These are phyloP conservation scores for Trifolium pratense DNA, from an alignment of 306 rosid genomes.

Conservation along the genomic window DNA sequence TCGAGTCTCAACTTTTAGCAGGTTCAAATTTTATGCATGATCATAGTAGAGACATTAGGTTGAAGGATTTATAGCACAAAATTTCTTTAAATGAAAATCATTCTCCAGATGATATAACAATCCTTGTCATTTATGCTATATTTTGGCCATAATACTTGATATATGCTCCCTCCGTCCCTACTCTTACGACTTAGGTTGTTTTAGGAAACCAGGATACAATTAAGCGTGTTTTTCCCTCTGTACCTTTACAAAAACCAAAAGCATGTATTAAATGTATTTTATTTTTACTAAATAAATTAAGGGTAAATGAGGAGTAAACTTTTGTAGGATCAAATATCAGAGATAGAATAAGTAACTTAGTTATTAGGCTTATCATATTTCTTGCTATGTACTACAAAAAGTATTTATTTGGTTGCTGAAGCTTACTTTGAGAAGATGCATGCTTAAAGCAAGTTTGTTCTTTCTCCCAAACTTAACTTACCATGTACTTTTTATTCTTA, in stretches of 20 bases:
- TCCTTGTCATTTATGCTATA: slow-evolving; percentile 6
- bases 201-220: not conserved
- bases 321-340: not conserved
- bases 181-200: not conserved
- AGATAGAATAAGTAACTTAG: not conserved
- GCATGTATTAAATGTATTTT: not conserved
- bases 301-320: not conserved
- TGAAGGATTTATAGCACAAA: too few species aligned
- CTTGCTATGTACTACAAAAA: not conserved
- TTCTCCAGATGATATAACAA: slow-evolving; percentile 25
- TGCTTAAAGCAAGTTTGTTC: slow-evolving; percentile 20
- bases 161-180: not conserved
- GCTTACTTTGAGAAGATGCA: slow-evolving; percentile 17
- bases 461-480: slow-evolving; percentile 30
- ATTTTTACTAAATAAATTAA: not conserved
- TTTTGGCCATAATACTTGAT: not conserved
- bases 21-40: slow-evolving; percentile 24
- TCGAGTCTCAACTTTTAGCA: slow-evolving; percentile 4
- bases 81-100: too few species aligned
- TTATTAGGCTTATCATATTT: slow-evolving; percentile 9
- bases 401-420: slow-evolving; percentile 18
- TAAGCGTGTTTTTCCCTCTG: not conserved
- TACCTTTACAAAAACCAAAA: not conserved
- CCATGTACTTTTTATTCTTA: slow-evolving; percentile 33
- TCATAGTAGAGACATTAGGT: too few species aligned